Base-by-base conservation (phyloP, 129 eudicot species). In the Centaurea solstitialis region DNA sequence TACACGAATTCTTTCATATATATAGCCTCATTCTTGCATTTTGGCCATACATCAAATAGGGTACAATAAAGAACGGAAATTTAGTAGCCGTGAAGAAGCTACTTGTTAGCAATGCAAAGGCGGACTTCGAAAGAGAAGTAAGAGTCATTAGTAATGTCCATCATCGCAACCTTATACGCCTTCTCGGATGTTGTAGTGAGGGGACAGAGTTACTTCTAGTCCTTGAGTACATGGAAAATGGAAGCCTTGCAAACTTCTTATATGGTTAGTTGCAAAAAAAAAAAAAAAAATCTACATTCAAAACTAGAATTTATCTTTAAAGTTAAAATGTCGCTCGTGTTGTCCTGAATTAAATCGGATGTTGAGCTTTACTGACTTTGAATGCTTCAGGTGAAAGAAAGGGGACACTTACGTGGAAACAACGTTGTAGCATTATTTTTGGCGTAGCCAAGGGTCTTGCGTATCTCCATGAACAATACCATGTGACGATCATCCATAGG, bases 391-490 rank as follows among this genome's bases (percentile, higher is more conserved):
- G 93, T 43, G 90, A 86, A 7, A 86, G 67, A 72, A 70, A 45
- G 28, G 90, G 90, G 72, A 67, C 24, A 20, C 88, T 89, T 0
- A 84, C 72, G 26, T 86, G 90, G 93, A 86, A 79, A 45, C 88
- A 89, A 30, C 77, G 90, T 59, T 79, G 71, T 68, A 82, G 78
- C 69, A 84, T 89, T 17, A 86, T 89, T 7, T 81, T 81, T 57
- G 90, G 93, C 33, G 81, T 72, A 24, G 90, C 90, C 6, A 79
- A 86, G 26, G 93, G 93, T 24, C 88, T 89, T 37, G 93, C 93
- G 4, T 89, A 89, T 79, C 61, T 89, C 80, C 90, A 86, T 13
- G 90, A 89, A 20, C 87, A 89, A 73, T 89, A 70, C 41, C 93
- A 89, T 64, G 90, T 89, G 0, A 64, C 69, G 30, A 89, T 89